Evolutionary conservation across 2,329 filamentous ascomycete species (phyloP), one percentile per base, ranked within the genome.

Genomic region (Colletotrichum sp.): DNA sequence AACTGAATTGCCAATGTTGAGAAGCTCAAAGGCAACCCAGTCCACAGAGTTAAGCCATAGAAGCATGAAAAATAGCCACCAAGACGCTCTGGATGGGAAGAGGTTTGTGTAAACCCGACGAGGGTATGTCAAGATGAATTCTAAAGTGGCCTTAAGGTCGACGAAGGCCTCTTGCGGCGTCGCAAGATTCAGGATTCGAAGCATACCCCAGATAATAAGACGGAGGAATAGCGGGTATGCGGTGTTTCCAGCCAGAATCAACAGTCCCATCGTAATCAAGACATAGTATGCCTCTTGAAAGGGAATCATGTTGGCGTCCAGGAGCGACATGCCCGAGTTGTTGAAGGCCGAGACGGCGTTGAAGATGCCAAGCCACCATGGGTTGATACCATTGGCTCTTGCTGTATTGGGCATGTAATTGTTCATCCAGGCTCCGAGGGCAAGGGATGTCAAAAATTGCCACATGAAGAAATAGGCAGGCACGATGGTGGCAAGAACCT

Each of bases 291-390:
- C 84, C 21, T 85, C 85, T 72, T 91, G 88, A 73, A 93, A 93
- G 1, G 90, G 90, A 5, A 90, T 85, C 86, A 95, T 92, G 79
- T 93, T 94, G 52, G 89, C 88, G 80, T 94, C 92, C n/a, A 94
- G 83, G 32, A 94, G 85, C 16, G 89, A 90, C 91, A 94, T 93
- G 52, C 93, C 92, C n/a, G 89, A 92, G 78, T 94, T 94, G 83
- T 93, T 94, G 83, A 94, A 94, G 0, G 92, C 93, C n/a, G 91
- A 93, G 8, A 91, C 89, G 4, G 90, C 91, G 77, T 93, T 92
- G 84, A 94, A 94, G 60, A 91, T 88, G 55, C 93, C 92, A 5
- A 91, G 85, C 92, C 93, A 94, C 91, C 91, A 94, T 48, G 93
- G 90, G 73, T 91, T 90, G 67, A 93, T 87, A 16, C 89, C 91